Evolutionary conservation across 352 stramenopile species (phyloP).

Genomic region (Pythium plurisporium): DNA sequence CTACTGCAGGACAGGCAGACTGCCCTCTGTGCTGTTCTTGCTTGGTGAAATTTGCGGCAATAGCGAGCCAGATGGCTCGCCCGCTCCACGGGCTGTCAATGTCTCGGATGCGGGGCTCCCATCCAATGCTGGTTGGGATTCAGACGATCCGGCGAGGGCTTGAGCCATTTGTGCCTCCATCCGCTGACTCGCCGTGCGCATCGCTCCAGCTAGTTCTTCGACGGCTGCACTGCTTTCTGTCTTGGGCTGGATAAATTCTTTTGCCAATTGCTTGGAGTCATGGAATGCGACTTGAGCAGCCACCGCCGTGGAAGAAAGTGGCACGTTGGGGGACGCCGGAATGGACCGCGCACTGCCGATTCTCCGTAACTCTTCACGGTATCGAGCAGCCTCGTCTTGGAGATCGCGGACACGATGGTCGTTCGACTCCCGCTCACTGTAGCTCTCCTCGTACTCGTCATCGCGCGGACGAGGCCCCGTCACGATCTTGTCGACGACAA

Average conservation of each 20-base stretch:
- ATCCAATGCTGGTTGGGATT: neutral
- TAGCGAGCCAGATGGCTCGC: neutral
- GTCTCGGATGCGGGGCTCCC: neutral
- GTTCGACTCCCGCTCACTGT: constrained; percentile 1
- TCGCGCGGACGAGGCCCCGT: constrained; percentile 13
- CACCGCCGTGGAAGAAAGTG: neutral
- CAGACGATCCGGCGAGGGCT: neutral
- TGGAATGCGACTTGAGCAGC: constrained; percentile 18
- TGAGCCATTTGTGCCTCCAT: constrained; percentile 25
- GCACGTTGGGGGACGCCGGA: neutral
- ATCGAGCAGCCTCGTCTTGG: constrained; percentile 15
- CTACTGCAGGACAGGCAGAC: neutral
- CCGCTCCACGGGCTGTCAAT: neutral
- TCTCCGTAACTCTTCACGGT: constrained; percentile 12
- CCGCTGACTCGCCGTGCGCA: constrained; percentile 15
- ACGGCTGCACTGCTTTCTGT: neutral
- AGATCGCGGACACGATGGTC: constrained; percentile 6
- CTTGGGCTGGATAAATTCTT: constrained; percentile 24
- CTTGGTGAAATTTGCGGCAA: constrained; percentile 1
- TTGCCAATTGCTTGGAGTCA: constrained; percentile 17
- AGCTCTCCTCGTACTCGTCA: constrained; percentile 7
- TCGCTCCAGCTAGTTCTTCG: constrained; percentile 11
- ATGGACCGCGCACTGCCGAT: neutral
- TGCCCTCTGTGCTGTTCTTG: neutral
- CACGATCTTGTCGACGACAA: constrained; percentile 69